Conservation (phyloP, 2,329 filamentous ascomycete species). For the Teratosphaeria gauchensis region DNA sequence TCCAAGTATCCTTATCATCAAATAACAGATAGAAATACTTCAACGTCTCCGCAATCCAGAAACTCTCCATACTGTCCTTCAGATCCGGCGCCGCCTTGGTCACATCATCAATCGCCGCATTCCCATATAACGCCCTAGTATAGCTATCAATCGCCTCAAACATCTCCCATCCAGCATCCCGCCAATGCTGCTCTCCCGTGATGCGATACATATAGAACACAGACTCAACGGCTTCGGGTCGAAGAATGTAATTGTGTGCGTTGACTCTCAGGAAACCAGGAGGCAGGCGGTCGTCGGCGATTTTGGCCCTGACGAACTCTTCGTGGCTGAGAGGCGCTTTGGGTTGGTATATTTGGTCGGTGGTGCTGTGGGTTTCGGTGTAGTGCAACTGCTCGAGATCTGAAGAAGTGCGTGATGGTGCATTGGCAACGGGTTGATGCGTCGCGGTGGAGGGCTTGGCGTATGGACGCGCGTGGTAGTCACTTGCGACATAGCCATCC, state of each 20-base stretch:
- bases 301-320: constrained; percentile 23
- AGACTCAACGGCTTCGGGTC: constrained; percentile 76
- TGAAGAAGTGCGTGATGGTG: neutral
- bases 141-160: constrained; percentile 60
- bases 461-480: neutral
- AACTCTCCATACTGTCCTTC: constrained; percentile 69
- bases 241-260: constrained; percentile 32
- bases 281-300: constrained; percentile 29
- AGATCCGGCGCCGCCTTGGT: constrained; percentile 33
- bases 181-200: constrained; percentile 65
- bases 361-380: neutral
- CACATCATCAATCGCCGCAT: constrained; percentile 62
- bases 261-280: constrained; percentile 32
- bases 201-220: constrained; percentile 88
- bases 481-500: neutral
- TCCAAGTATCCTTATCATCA: constrained; percentile 54
- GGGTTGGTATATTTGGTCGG: constrained; percentile 2
- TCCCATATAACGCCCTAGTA: constrained; percentile 56
- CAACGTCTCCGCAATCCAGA: constrained; percentile 66
- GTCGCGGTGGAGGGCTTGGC: neutral
- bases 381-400: neutral
- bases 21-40: constrained; percentile 89
- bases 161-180: constrained; percentile 81
- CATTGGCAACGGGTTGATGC: neutral
- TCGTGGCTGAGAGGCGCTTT: constrained; percentile 13